Base-by-base conservation (phyloP, 352 stramenopile species). In the Globisporangium takayamanum region DNA sequence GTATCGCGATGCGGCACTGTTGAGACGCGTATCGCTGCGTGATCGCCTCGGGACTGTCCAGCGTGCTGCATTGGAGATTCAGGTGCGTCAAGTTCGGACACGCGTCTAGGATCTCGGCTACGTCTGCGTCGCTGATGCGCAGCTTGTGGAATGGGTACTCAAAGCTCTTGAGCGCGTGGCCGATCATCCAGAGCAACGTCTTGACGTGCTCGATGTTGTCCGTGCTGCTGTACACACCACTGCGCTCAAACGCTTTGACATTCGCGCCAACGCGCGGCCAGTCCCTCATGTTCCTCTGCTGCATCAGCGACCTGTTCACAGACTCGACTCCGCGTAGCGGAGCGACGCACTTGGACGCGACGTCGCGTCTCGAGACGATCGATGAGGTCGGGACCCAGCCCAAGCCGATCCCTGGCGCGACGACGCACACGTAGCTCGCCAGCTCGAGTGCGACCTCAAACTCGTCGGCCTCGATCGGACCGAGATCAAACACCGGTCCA, bases 351-450 rank as follows among this genome's bases (percentile, higher is more conserved):
- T 68, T 36, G 2, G 50, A 44, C 42, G 57, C 36, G 61, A 53
- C 30, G 1, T 50, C 16, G 28, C 56, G 53, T 15, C 60, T 6
- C 1, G 52, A 56, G 0, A 42, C 14, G 18, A 71, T 39, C 1
- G 47, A 37, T 0, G 15, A 42, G 1, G 20, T 25, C 10, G 53
- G 59, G 0, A 72, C 63, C 73, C 73, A 82, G 12, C 65, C 68
- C 15, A 73, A 61, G 0, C 73, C 70, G 37, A 60, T 64, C 12
- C 73, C 73, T 28, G 63, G 68, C n/a, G 73, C 64, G 14, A 82
- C 59, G 51, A 82, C 55, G 15, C 63, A 73, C 2, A 78, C 20
- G 53, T 61, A 70, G 41, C 62, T 57, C 6, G 44, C 54, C n/a
- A 67, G 20, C 22, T 50, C 48, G 16, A 70, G 58, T 18, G 72